Conservation (phyloP, 2,329 filamentous ascomycete genomes). For the Monosporascus sp. region DNA sequence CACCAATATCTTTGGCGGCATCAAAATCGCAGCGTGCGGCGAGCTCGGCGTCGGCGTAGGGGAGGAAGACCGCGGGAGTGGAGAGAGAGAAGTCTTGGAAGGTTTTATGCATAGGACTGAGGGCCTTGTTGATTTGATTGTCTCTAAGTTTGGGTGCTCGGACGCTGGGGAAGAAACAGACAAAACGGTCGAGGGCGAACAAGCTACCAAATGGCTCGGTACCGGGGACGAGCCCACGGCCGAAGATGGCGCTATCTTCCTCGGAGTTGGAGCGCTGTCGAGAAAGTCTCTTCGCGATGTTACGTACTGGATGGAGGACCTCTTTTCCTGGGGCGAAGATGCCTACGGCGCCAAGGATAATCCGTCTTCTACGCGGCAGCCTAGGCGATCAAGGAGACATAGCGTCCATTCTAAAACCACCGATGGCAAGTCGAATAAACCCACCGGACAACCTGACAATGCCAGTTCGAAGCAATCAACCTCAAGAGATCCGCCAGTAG, state of each 20-base stretch:
- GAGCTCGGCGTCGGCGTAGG: constrained; percentile 92
- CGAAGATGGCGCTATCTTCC: constrained; percentile 81
- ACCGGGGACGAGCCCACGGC: constrained; percentile 60
- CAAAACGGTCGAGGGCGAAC: constrained; percentile 13
- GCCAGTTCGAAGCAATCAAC: constrained; percentile 2
- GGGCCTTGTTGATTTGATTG: constrained; percentile 81
- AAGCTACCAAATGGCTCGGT: constrained; percentile 64
- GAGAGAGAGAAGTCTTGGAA: constrained; percentile 88
- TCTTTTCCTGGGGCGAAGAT: constrained; percentile 77
- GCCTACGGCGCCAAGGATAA: constrained; percentile 83
- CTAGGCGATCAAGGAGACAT: constrained; percentile 33
- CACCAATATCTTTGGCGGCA: constrained; percentile 70
- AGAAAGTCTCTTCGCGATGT: constrained; percentile 66
- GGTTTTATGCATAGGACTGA: constrained; percentile 76
- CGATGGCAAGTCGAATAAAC: constrained; percentile 5
- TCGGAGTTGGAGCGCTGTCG: constrained; percentile 71
- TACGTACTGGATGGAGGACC: constrained; percentile 80
- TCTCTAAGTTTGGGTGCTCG: constrained; percentile 69
- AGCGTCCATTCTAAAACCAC: constrained; percentile 4
- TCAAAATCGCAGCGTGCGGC: constrained; percentile 84
- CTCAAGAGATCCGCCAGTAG: constrained; percentile 4
- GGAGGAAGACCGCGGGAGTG: constrained; percentile 91
- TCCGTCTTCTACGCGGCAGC: constrained; percentile 59
- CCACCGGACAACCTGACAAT: constrained; percentile 1
- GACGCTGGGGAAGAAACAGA: constrained; percentile 25